Conservation (phyloP, 257 asterid genomes). For the Solanum chilense region DNA sequence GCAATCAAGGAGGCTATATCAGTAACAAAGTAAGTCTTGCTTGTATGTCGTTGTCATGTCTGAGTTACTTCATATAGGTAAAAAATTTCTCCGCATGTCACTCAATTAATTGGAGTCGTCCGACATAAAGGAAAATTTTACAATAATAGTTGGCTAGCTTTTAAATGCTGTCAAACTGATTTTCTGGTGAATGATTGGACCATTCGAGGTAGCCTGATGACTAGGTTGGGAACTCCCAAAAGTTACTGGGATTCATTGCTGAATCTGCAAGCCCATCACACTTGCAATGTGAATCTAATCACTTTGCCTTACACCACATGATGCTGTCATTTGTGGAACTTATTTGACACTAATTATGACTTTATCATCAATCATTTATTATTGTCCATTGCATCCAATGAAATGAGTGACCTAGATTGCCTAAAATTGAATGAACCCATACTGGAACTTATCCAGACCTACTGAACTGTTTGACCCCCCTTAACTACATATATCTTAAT, state of each 20-base stretch:
- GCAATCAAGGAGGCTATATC: slow-evolving; percentile 63
- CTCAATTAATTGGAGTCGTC: not conserved
- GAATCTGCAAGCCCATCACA: not conserved
- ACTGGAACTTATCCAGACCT: not conserved
- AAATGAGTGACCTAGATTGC: not conserved
- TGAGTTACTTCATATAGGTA: not conserved
- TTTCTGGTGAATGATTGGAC: not conserved
- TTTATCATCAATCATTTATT: not conserved
- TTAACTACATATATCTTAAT: not conserved
- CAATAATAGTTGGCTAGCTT: not conserved
- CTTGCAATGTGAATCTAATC: not conserved
- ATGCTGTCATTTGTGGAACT: not conserved
- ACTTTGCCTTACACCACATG: not conserved
- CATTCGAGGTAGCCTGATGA: not conserved
- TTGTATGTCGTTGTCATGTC: not conserved
- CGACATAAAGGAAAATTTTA: not conserved
- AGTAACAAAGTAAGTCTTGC: slow-evolving; percentile 38
- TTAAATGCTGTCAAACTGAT: not conserved
- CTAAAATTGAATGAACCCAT: not conserved
- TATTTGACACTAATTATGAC: not conserved
- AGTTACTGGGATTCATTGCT: not conserved
- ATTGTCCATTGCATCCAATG: not conserved
- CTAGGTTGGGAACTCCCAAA: not conserved
- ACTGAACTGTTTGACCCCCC: not conserved
- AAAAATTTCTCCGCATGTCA: not conserved